Base-by-base conservation (phyloP, 306 rosid genomes). In the Cucurbita ficifolia region DNA sequence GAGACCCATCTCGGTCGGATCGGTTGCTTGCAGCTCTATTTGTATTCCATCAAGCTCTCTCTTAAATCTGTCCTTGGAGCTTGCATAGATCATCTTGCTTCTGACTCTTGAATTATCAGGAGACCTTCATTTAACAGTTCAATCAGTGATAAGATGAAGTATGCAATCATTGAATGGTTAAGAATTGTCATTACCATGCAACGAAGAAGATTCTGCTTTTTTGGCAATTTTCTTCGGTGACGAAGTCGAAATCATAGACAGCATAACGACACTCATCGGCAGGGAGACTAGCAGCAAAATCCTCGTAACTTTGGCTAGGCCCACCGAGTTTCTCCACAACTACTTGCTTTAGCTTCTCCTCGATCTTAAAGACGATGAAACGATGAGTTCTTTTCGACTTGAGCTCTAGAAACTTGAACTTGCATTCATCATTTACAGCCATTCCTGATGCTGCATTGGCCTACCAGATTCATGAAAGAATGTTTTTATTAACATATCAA, bases 251-350 rank as follows among this genome's bases (percentile, higher is more conserved):
- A 81, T 87, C 92, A 61, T 87, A 87, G 52, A 87, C 89, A 79
- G 92, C 92, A 79, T 87, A 87, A 50, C 92, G 89, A 68, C 92
- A 87, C 79, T 87, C 92, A 40, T 87, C 84, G 21, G 88, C 86
- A 4, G 89, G 91, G 71, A 87, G 91, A 78, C 82, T 79, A 67
- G 89, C 89, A 60, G 87, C 18, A 74, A 87, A 87, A 67, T 87
- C 92, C 6, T 87, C 89, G 61, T 85, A 87, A 58, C 89, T 78
- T 19, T 83, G 80, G 52, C 80, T 76, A n/a, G 87, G 92, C 60
- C 83, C 89, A 11, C 92, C 89, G 59, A 87, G 72, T 79, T 87
- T 87, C 82, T 87, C 92, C 59, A 87, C 89, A 59, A 87, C 77
- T 76, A 87, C 87, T 83, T 85, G 83, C 84, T 87, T 87, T 79